These are phyloP conservation scores for Cadophora luteo-olivacea DNA, from an alignment of 2,329 filamentous ascomycete genomes.

Conservation along the genomic window DNA sequence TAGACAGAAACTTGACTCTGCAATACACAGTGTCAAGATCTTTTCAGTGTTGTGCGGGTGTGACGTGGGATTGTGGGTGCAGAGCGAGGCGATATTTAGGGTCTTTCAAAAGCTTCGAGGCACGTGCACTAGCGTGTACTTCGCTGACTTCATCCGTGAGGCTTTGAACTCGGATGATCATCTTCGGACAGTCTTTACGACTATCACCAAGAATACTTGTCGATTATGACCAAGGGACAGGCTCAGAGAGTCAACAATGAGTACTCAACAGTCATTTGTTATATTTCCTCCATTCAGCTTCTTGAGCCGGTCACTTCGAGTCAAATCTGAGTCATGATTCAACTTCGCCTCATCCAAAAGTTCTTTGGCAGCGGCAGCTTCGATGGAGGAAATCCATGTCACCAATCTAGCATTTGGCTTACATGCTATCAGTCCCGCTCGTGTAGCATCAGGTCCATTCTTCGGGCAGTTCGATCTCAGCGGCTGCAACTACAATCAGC, in stretches of 20 bases:
- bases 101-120: slow-evolving; percentile 2
- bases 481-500: background rate
- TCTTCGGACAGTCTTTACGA: background rate
- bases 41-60: slow-evolving; percentile 26
- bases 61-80: slow-evolving; percentile 29
- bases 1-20: slow-evolving; percentile 37
- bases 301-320: background rate
- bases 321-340: slow-evolving; percentile 3
- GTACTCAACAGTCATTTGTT: background rate
- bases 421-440: background rate
- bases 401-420: background rate
- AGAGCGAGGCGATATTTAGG: slow-evolving; percentile 18
- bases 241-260: background rate
- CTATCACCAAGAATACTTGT: background rate
- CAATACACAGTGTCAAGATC: slow-evolving; percentile 34
- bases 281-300: background rate
- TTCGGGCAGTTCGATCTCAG: background rate
- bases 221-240: background rate
- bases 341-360: background rate
- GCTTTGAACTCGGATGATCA: background rate
- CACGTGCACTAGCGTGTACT: slow-evolving; percentile 15
- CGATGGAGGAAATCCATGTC: background rate
- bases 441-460: background rate
- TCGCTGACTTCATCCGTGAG: background rate
- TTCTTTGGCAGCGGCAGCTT: background rate